These are phyloP conservation scores for Albizia julibrissin DNA, from an alignment of 306 rosid genomes.

Conservation along the genomic window DNA sequence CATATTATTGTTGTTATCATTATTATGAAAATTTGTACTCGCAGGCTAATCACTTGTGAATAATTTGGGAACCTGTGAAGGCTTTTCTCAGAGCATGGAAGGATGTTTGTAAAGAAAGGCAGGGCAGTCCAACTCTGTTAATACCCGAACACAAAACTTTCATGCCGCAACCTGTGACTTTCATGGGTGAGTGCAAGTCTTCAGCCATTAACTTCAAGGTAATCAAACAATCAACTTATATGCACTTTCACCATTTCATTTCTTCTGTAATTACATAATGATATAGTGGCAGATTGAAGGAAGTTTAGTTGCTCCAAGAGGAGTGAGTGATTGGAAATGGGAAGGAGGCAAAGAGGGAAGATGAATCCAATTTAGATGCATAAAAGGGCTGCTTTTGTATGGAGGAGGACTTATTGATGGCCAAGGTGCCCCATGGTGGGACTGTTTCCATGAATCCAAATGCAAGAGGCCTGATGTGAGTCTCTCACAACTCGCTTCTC, in stretches of 20 bases:
- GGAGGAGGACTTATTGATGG: conserved; percentile 54
- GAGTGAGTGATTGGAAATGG: conserved; percentile 34
- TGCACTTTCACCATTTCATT: background rate
- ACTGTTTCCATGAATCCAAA: background rate
- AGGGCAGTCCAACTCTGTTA: conserved; percentile 32
- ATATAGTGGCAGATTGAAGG: conserved; percentile 33
- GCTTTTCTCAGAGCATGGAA: conserved; percentile 61
- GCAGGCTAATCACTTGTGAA: background rate
- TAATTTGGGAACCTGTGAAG: conserved; percentile 29
- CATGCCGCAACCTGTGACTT: conserved; percentile 43
- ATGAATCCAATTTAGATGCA: conserved; percentile 32
- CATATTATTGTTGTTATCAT: no score
- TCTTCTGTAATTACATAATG: background rate
- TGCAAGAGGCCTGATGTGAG: conserved; percentile 37
- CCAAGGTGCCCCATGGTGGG: conserved; percentile 65
- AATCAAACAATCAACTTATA: background rate
- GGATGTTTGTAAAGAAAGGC: conserved; percentile 34
- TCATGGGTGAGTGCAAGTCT: conserved; percentile 58
- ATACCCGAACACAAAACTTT: conserved; percentile 49
- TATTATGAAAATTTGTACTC: background rate
- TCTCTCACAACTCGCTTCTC: background rate
- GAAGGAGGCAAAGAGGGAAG: background rate
- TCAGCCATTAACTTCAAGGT: conserved; percentile 39
- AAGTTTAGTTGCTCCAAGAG: conserved; percentile 36
- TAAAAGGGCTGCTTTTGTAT: conserved; percentile 40